Base-by-base conservation (phyloP, 164 flowering plant species). In the Sextonia rubra region DNA sequence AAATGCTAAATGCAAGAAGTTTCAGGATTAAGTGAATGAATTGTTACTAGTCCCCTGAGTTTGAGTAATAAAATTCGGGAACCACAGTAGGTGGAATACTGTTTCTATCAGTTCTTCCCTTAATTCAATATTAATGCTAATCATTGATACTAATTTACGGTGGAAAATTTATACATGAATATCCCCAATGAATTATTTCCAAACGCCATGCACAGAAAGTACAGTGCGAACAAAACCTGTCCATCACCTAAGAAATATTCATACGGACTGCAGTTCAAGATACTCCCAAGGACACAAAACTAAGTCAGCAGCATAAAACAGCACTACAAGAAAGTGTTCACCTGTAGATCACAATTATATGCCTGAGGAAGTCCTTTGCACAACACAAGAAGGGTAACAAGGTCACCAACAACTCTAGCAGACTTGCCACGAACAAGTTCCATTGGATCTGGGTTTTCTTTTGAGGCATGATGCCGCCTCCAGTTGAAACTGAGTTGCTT, bases 391-490 rank as follows among this genome's bases (percentile, higher is more conserved):
- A 96, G 89, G 18, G 92, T 87, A 55, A 88, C 88, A n/a, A 96
- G 83, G 78, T 87, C 91, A 52, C 98, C 98, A 12, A 96, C 79
- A 72, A 92, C 90, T 84, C 98, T 84, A 63, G 96, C 99, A 77
- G 98, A 96, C 80, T 96, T 93, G 74, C 98, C 99, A 62, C 99
- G 95, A 68, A 96, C 97, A 77, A 96, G 97, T 84, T 96, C 99
- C 99, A 96, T 96, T 47, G 99, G 99, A 81, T 96, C 99, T 64
- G 99, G 99, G 69, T 96, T 96, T 96, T 96, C 92, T 96, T 96
- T 72, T 96, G 99, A 73, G 99, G 99, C 99, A 96, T 96, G 80
- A 96, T 93, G 83, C 99, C 93, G 76, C 99, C 93, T 75, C 99
- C 98, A 25, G 99, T 96, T 0, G 99, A 96, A 68, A 96, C 99